Evolutionary conservation across 1,284 basidiomycete genomes (phyloP), one percentile per base, ranked within the genome.

Genomic region (Cutaneotrichosporon cutaneum): DNA sequence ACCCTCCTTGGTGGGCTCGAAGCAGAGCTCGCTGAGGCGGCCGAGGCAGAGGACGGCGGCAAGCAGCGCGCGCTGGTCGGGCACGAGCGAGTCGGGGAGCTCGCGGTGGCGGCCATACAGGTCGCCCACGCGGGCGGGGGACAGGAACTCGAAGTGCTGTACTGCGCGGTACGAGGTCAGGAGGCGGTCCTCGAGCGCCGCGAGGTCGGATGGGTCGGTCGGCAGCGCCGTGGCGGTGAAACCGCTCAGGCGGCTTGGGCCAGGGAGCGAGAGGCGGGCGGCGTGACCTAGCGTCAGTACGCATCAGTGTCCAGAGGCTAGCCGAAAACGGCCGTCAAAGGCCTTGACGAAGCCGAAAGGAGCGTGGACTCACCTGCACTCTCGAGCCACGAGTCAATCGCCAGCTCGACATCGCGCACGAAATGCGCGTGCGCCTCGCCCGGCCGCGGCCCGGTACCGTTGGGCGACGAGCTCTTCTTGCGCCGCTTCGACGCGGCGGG

Each of bases 61-160:
- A 30, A 71, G 48, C 16, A 71, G 58, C 1, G 70, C 70, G 3
- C 59, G 63, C 54, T 71, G 70, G 54, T 70, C 70, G 3, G 63
- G 52, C 4, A 57, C 64, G 14, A 71, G 62, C 10, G 67, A 62
- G 13, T 63, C 62, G 26, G 70, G 68, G 3, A 69, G 45, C 2
- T 60, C 54, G 14, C 70, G 63, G 42, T 67, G 67, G 14, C 70
- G 64, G 0, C 56, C 27, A 39, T 71, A 69, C 22, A 71, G 63
- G 32, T 60, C 58, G 39, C 48, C 33, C 7, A 66, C 55, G n/a
- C 64, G 59, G 6, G 21, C 14, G 1, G 59, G 27, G 0, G 54
- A 16, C 9, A 66, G 59, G 22, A 66, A 66, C 45, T 66, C 64
- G 24, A 66, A 66, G 39, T 63, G 59, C 57, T 66, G 64, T 3